Evolutionary conservation across 2,329 filamentous ascomycete genomes (phyloP).

Genomic region (Aspergillus ibericus): DNA sequence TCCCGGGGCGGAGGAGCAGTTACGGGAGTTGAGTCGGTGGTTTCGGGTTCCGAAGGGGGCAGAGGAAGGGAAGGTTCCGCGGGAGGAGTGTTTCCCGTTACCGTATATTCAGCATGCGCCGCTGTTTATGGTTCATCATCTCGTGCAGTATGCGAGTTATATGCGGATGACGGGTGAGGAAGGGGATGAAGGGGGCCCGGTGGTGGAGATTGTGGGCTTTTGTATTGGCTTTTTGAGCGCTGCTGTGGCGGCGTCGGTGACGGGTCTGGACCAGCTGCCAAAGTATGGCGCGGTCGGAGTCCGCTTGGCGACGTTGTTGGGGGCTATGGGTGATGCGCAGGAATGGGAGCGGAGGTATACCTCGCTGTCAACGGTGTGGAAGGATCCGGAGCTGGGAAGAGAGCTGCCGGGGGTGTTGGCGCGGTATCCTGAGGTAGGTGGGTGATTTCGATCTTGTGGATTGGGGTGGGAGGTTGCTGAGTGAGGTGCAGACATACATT

Average conservation of each 20-base stretch:
- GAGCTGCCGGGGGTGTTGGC: conserved; percentile 4
- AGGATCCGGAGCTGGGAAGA: neutral
- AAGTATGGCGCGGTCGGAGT: conserved; percentile 15
- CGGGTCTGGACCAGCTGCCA: neutral
- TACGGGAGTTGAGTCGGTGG: conserved; percentile 12
- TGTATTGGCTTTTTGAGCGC: conserved; percentile 22
- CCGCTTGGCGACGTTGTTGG: conserved; percentile 15
- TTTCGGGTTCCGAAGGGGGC: conserved; percentile 6
- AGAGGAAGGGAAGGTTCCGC: neutral
- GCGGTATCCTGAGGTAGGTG: conserved; percentile 10
- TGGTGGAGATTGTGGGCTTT: conserved; percentile 18
- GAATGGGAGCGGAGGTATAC: conserved; percentile 17
- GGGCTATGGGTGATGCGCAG: conserved; percentile 17
- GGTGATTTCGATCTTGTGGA: too few relatives aligned
- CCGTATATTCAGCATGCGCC: conserved; percentile 20
- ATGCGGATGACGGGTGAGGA: neutral
- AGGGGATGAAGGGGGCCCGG: neutral
- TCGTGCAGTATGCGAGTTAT: conserved; percentile 17
- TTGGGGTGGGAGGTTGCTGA: neutral
- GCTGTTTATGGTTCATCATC: conserved; percentile 20
- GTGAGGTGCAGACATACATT: conserved; percentile 13
- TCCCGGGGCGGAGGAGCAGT: conserved; percentile 1
- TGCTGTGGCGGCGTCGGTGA: conserved; percentile 10
- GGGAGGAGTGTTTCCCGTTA: conserved; percentile 14
- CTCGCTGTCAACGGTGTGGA: conserved; percentile 16